Evolutionary conservation across 1,284 basidiomycete species (phyloP).

Genomic region (Thecaphora frezii): DNA sequence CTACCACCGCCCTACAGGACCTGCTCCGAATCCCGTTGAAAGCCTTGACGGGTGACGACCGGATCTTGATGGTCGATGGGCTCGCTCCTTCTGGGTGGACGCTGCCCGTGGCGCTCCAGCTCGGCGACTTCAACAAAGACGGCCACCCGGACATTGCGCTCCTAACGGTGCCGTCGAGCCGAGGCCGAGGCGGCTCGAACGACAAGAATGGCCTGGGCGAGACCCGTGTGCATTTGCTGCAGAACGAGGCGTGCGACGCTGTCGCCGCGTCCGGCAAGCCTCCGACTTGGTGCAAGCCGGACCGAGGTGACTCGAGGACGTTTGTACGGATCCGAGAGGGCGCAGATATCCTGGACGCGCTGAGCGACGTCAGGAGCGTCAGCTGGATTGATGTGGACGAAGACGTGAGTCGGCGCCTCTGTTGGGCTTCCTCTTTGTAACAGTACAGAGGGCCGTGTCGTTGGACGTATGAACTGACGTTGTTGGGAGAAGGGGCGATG

Average conservation of each 20-base stretch:
- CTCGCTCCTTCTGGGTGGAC: constrained; percentile 60
- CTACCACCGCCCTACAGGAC: constrained; percentile 63
- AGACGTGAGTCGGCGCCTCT: constrained; percentile 69
- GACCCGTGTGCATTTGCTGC: constrained; percentile 70
- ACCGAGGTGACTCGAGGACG: constrained; percentile 14
- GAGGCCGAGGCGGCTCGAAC: constrained; percentile 43
- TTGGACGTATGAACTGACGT: too few relatives aligned
- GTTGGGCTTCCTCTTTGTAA: neutral
- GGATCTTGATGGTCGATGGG: constrained; percentile 70
- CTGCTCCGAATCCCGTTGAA: constrained; percentile 71
- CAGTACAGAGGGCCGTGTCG: too few relatives aligned
- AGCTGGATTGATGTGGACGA: constrained; percentile 92
- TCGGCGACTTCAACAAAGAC: constrained; percentile 90
- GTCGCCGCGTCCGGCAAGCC: constrained; percentile 49
- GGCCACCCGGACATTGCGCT: constrained; percentile 86
- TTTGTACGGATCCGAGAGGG: constrained; percentile 65
- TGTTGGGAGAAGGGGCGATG: too few relatives aligned
- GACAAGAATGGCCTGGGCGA: constrained; percentile 34
- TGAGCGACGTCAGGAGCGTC: constrained; percentile 77
- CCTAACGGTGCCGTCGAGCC: constrained; percentile 64
- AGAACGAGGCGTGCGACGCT: constrained; percentile 71
- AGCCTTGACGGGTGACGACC: constrained; percentile 62
- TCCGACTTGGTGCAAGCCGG: constrained; percentile 20
- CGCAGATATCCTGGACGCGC: constrained; percentile 67
- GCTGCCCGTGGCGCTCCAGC: constrained; percentile 74